Base-by-base conservation (phyloP, 176 grass and related monocot genomes). In the Alopecurus myosuroides region DNA sequence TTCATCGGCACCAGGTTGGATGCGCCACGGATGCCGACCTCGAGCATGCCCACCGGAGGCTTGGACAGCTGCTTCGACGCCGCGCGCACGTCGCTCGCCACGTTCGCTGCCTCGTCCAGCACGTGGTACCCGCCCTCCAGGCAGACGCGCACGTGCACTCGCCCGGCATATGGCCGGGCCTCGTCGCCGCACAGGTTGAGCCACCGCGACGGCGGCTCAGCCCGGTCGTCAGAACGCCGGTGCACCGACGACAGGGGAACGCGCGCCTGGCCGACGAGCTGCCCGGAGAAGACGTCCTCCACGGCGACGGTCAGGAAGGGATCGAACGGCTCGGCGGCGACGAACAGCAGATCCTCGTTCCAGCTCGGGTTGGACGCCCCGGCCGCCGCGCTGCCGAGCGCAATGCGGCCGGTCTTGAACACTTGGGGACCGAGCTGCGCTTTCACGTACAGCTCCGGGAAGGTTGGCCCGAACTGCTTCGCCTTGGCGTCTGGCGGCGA, bases 111-210 rank as follows among this genome's bases (percentile, higher is more conserved):
- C 89, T 99, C 97, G 78, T 99, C 97, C 44, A 99, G 91, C 77
- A 99, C 97, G 85, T 99, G 97, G 84, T 99, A 99, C 22, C 97
- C 97, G 68, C 97, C 97, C 88, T 99, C 97, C 13, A 99, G 87
- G 88, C 97, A 99, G 10, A 96, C 91, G 22, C 85, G 87, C 22
- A 99, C 97, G 83, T 99, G 97, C 75, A 99, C 77, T 9, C 97
- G 86, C 6, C 97, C 97, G n/a, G 94, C 91, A 76, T 99, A 99
- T 6, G 93, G 91, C 26, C 90, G 91, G 22, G 75, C 68, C 75
- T 92, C 97, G 78, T 94, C 97, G 13, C 88, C 88, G 85, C 92
- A 82, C 0, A 99, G 91, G 79, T 99, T 99, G 5, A 99, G 90
- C 97, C 97, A 99, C 76, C 97, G 77, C 18, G 97, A 91, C 0